Percentiles rank a stretch among this genome's conserved stretches.
Evolutionary conservation across 2,329 filamentous ascomycete genomes (phyloP).

Genomic region (Pseudogymnoascus sp.): DNA sequence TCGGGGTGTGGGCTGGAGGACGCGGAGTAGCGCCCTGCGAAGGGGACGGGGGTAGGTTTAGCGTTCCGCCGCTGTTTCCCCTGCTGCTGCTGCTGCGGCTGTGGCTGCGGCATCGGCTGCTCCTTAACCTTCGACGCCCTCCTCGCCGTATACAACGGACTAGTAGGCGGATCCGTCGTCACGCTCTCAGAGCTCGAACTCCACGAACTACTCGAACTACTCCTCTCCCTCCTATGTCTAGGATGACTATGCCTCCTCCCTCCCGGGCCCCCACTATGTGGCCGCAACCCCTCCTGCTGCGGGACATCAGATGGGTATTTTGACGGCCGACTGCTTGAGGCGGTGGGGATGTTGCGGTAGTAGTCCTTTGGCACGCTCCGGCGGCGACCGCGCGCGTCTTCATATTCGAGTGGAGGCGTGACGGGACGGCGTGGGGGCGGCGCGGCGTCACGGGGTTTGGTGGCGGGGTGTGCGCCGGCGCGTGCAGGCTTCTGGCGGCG

Average conservation of each 20-base stretch:
- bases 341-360: not conserved
- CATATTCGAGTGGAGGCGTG: not conserved
- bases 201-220: not conserved
- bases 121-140: not conserved
- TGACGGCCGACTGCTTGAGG: not conserved
- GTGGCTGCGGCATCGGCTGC: not conserved
- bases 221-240: not conserved
- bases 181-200: not conserved
- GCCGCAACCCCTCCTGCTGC: not conserved
- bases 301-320: not conserved
- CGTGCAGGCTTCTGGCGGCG: conserved; percentile 10
- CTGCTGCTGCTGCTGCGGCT: not conserved
- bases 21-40: not conserved
- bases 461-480: not conserved
- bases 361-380: not conserved
- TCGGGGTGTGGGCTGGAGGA: not conserved
- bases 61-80: not conserved
- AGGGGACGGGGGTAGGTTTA: not conserved
- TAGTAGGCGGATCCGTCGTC: not conserved
- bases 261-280: not conserved
- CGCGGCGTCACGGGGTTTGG: not conserved
- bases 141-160: not conserved
- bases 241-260: not conserved
- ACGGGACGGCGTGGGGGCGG: not conserved
- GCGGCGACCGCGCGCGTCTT: not conserved